Evolutionary conservation across 805 yeast species (phyloP), one percentile per base, ranked within the genome.

Genomic region (Danielia oregonensis): DNA sequence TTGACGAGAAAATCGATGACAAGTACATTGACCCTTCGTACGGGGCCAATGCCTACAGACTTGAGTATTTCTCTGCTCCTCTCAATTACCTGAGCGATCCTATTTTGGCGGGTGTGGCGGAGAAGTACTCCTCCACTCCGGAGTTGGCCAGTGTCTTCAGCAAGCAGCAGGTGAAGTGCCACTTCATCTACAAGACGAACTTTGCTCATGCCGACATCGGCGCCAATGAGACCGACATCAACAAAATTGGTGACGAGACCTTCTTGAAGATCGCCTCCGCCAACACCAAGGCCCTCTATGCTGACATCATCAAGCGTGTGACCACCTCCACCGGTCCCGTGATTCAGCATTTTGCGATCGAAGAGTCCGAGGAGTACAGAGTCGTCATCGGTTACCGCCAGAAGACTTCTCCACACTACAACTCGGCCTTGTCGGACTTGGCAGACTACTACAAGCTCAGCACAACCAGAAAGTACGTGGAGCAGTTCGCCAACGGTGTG

Each of bases 401-500:
- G 57, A 79, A 80, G 43, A 71, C 95, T 17, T 82, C 97, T 9
- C 82, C 93, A 30, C 82, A 87, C 47, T 91, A 83, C 68, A 86
- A 82, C 61, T 79, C 94, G 23, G 95, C 97, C 14, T 72, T 91
- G 42, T 75, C 86, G 32, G 84, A 89, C 44, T 72, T 91, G 58
- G 89, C 89, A 51, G 83, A 83, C 57, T 93, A 87, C 70, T 91
- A 91, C 64, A 84, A 87, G 43, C 74, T 93, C 49, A 75, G 78
- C 29, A 79, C 89, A 40, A 79, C 93, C 32, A 78, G 96, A 60
- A 88, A 88, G 65, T 93, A 89, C 57, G 88, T 93, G 39, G 98
- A 91, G 61, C 93, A 89, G 58, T 93, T 91, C 58, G 72, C 89
- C 46, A 87, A 89, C 55, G 96, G 95, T 33, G 75, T 82, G 44